Base-by-base conservation (phyloP, 805 yeast species). In the Tetrapisispora phaffii region DNA sequence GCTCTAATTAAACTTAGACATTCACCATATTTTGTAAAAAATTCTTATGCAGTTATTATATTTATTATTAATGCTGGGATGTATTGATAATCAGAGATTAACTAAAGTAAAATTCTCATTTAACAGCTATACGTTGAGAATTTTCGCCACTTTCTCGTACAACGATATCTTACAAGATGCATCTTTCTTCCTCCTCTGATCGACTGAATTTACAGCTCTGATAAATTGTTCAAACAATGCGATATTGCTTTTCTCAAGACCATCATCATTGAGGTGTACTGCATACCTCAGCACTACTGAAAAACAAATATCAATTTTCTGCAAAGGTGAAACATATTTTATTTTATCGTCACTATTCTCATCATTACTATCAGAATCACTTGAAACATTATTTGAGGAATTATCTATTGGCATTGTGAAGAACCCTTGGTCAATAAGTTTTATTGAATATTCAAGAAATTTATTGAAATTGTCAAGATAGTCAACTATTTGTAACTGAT, bases 271-370 rank as follows among this genome's bases (percentile, higher is more conserved):
- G 4, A 34, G n/a, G 17, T 34, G 31, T 4, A 28, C 4, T 2
- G 24, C 31, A 28, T 34, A 41, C 20, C 44, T 34, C 9, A 35
- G 16, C 15, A 41, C n/a, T 2, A 34, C 35, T 20, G 37, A 13
- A 15, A 41, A 35, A 21, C 44, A 41, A 15, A 41, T 41, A 17
- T 41, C 44, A 4, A 17, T 6, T 26, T 41, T 41, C 20, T 33
- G 7, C 3, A 26, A 13, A 16, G 33, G 38, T 7, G 12, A 17
- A 7, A 4, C 7, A 24, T 34, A 40, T 8, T 17, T 8, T 13
- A 17, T 15, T 40, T 40, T 32, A 3, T 16, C 16, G 8, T 23
- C 8, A 2, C 4, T n/a, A 16, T 40, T 16, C 16, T 20, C 9
- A 19, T 19, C 31, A 3, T 12, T n/a, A 12, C 26, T 20, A 9